Evolutionary conservation across 2,329 filamentous ascomycete genomes (phyloP).

Genomic region (Trichoderma aggressivum): DNA sequence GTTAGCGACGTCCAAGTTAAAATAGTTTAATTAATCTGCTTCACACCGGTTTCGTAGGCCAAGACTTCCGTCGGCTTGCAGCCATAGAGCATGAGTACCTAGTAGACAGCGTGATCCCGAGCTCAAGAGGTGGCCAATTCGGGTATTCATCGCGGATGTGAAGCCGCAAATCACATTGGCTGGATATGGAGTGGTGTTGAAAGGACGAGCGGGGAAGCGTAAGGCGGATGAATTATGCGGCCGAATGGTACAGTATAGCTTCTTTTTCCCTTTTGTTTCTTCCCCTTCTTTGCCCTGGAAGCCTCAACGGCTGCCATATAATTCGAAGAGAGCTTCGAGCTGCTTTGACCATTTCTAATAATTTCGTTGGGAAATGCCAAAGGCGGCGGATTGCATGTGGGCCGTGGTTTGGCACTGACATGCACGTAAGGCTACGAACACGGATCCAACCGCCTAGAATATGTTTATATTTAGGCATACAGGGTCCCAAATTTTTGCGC

Average conservation of each 20-base stretch:
- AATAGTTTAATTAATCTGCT: not conserved
- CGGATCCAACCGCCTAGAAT: not conserved
- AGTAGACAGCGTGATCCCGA: not conserved
- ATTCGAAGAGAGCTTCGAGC: not conserved
- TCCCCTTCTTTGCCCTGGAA: not conserved
- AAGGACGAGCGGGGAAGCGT: not conserved
- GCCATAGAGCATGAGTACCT: not conserved
- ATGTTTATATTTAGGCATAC: not conserved
- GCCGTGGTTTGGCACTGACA: not conserved
- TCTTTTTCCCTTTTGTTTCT: not conserved
- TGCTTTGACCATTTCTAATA: not conserved
- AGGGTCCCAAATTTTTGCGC: not conserved
- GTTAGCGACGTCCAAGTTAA: not conserved
- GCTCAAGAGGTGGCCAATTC: not conserved
- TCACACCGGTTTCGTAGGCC: not conserved
- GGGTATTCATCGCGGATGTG: not conserved
- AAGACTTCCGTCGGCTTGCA: not conserved
- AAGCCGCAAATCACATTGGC: not conserved
- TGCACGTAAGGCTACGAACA: not conserved
- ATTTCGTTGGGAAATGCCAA: not conserved
- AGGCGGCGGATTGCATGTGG: not conserved
- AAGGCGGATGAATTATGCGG: slow-evolving; percentile 5
- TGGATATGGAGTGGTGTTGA: not conserved
- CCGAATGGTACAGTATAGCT: not conserved
- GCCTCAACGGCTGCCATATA: not conserved